Conservation (phyloP, 257 asterid species). For the Solanum gracilifrons region DNA sequence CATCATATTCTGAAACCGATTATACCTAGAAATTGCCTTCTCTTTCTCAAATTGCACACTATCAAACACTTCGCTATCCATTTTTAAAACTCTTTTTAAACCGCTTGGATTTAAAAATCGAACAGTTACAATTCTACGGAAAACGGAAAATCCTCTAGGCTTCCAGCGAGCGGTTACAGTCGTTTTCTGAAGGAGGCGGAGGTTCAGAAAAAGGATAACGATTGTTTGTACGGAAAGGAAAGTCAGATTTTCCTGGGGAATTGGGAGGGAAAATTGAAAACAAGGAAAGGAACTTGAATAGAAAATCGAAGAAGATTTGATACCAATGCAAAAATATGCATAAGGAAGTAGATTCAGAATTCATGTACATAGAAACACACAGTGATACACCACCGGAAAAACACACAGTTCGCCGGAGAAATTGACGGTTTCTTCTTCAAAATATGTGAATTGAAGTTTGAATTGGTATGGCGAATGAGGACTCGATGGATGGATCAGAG, state of each 20-base stretch:
- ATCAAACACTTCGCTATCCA: conserved; percentile 18
- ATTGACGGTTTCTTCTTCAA: not conserved
- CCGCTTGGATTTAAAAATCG: not conserved
- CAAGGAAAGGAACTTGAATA: not conserved
- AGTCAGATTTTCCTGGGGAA: not conserved
- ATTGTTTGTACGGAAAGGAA: not conserved
- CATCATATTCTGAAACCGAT: conserved; percentile 28
- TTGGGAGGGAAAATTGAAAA: not conserved
- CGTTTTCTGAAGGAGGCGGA: not conserved
- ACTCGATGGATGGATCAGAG: not conserved
- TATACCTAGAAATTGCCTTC: conserved; percentile 30
- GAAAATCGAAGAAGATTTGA: not conserved
- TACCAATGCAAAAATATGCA: conserved; percentile 18
- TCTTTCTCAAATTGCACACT: conserved; percentile 23
- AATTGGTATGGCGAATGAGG: not conserved
- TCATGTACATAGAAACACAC: conserved; percentile 20
- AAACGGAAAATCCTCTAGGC: not conserved
- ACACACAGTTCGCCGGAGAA: not conserved
- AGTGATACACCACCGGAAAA: conserved; percentile 1
- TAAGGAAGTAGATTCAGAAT: conserved; percentile 8
- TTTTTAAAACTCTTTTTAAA: not conserved
- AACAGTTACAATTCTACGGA: not conserved
- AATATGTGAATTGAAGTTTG: not conserved
- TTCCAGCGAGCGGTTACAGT: not conserved
- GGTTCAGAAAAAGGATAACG: not conserved